Conservation (phyloP, 495 filamentous ascomycete genomes). For the Oidiodendron maius region DNA sequence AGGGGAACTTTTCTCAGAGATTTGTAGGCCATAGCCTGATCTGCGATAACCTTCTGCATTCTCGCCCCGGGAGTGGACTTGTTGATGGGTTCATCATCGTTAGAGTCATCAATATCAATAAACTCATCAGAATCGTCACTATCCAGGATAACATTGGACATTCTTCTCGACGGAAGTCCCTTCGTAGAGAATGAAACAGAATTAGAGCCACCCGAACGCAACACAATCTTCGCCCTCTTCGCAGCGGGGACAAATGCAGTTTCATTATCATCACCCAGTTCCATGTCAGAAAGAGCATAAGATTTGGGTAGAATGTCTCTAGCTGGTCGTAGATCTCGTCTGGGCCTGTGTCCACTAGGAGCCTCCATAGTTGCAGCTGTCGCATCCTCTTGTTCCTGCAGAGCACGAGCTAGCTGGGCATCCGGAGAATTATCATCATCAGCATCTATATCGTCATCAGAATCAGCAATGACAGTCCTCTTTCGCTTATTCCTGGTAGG, state of each 20-base stretch:
- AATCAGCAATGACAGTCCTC: constrained; percentile 23
- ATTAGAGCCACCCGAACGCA: constrained; percentile 18
- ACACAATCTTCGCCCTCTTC: constrained; percentile 27
- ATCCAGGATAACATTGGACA: not conserved
- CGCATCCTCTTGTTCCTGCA: constrained; percentile 32
- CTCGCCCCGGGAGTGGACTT: constrained; percentile 1
- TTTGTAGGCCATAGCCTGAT: not conserved
- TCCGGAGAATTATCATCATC: constrained; percentile 21
- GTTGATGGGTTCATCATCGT: constrained; percentile 13
- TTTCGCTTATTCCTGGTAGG: constrained; percentile 16
- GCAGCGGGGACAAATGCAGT: constrained; percentile 7
- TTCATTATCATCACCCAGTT: constrained; percentile 14
- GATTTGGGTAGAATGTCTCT: constrained; percentile 16
- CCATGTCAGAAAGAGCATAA: constrained; percentile 7
- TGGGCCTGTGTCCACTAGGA: not conserved
- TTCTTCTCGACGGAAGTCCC: not conserved
- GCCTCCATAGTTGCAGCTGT: constrained; percentile 11
- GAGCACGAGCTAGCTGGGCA: constrained; percentile 29
- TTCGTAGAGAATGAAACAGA: constrained; percentile 11
- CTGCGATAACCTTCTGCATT: not conserved
- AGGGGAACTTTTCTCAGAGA: no score
- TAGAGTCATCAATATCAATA: constrained; percentile 29
- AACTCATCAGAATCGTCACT: constrained; percentile 14
- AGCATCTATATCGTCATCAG: constrained; percentile 33
- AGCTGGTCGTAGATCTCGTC: constrained; percentile 15